These are phyloP conservation scores for Rosa hybrid DNA, from an alignment of 331 rosid species.

Conservation along the genomic window DNA sequence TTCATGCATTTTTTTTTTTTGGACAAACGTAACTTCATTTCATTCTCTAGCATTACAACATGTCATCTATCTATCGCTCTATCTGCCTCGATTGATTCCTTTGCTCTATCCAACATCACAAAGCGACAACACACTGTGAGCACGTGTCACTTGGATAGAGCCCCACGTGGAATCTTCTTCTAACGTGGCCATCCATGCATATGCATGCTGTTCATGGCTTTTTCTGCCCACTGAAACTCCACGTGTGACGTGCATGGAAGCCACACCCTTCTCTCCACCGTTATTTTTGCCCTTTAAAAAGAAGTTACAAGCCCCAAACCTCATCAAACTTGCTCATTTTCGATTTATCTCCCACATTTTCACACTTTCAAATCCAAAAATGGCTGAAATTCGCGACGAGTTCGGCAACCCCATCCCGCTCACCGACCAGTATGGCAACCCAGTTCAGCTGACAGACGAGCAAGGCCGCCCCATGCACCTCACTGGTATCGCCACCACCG, in stretches of 20 bases:
- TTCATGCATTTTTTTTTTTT: no score
- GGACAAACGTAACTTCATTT: no score
- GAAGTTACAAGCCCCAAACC: not conserved
- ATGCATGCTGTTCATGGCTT: not conserved
- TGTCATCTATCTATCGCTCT: no score
- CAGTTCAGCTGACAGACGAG: constrained; percentile 63
- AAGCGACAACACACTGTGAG: not conserved
- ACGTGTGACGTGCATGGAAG: constrained; percentile 46
- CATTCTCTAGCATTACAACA: no score
- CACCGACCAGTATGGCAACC: constrained; percentile 63
- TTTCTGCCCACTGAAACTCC: not conserved
- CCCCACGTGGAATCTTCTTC: constrained; percentile 27
- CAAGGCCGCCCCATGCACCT: constrained; percentile 62
- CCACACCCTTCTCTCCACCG: constrained; percentile 32
- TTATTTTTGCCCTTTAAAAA: constrained; percentile 11
- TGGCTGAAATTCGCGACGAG: constrained; percentile 61
- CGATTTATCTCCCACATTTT: not conserved
- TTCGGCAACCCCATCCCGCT: constrained; percentile 61
- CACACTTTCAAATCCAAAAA: constrained; percentile 7
- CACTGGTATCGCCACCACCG: constrained; percentile 61
- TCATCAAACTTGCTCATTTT: not conserved
- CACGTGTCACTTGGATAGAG: not conserved
- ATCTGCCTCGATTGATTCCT: not conserved
- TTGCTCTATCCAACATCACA: constrained; percentile 10
- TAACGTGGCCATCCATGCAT: constrained; percentile 38